Base-by-base conservation (phyloP, 345 rosid species). In the Noccaea caerulescens region DNA sequence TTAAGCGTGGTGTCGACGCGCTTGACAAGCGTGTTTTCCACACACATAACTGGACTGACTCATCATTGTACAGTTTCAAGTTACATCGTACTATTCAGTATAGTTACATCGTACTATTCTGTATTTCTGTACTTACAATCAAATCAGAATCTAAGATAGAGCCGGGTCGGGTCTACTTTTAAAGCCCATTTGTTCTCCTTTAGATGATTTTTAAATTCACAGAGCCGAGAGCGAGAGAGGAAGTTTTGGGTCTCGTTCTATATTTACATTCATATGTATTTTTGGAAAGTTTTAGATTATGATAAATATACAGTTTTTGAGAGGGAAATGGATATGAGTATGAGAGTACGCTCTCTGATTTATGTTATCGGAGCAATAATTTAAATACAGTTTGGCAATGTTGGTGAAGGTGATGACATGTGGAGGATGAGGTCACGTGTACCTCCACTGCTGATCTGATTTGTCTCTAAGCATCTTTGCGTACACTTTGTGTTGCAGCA, bases 321-420 rank as follows among this genome's bases (percentile, higher is more conserved):
- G 18, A 12, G 27, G 34, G 54, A 13, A 14, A 50, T 61, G 36
- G 23, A 42, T 62, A 16, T 1, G 18, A 16, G 18, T 16, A 16
- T 16, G 18, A 16, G 63, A 34, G 20, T 43, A 42, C 8, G 60
- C 42, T 34, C 10, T 7, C 33, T 49, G 47, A 16, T 25, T 16
- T 16, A 16, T 16, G 0, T 16, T 16, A 16, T 16, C 18, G 18
- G 18, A 16, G 18, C 10, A 50, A 51, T 71, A 30, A 54, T 52
- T 72, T 63, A 57, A 62, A 63, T 72, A 36, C 16, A 72, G 23
- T 44, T 72, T 36, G 63, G 75, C 18, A 16, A 16, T 16, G 23
- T 20, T 20, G 23, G 23, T 1, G 23, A 20, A 20, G 23, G 23
- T 20, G 23, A 20, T 20, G 23, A 20, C 23, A 20, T 20, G 23